These are phyloP conservation scores for Intubia oerlemansii DNA, from an alignment of 2,329 filamentous ascomycete species.

Conservation along the genomic window DNA sequence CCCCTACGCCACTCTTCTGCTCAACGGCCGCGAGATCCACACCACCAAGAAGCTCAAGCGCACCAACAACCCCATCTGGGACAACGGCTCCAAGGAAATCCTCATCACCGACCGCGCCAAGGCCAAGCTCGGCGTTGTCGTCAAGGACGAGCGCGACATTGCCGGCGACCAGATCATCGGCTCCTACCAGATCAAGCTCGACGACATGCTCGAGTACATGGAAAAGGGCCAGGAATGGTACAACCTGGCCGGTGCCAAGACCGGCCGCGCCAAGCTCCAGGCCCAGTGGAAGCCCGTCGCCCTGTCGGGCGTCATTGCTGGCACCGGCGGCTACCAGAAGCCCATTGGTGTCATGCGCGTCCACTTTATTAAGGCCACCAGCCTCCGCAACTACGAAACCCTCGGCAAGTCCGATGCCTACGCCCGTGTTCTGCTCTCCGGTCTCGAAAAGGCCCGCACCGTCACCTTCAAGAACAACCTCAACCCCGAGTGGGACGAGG, in stretches of 20 bases:
- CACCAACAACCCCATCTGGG: constrained; percentile 94
- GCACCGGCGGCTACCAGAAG: constrained; percentile 74
- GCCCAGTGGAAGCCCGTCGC: constrained; percentile 92
- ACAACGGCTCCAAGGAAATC: constrained; percentile 80
- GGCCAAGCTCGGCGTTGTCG: constrained; percentile 72
- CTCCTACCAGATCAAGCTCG: constrained; percentile 85
- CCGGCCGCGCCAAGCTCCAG: constrained; percentile 73
- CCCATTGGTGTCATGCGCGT: constrained; percentile 90
- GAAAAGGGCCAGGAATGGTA: constrained; percentile 94
- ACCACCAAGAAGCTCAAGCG: constrained; percentile 83
- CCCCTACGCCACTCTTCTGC: constrained; percentile 69
- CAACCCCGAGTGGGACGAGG: constrained; percentile 87
- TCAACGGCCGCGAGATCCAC: constrained; percentile 85
- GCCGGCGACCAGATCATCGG: constrained; percentile 66
- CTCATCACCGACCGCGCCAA: constrained; percentile 84
- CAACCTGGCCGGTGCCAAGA: constrained; percentile 59
- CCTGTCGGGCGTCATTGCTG: constrained; percentile 52
- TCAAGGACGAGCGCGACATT: constrained; percentile 90
- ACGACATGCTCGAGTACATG: constrained; percentile 81
- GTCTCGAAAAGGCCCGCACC: constrained; percentile 75
- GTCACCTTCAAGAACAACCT: constrained; percentile 94
- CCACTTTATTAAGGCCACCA: constrained; percentile 65
- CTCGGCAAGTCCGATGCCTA: constrained; percentile 97
- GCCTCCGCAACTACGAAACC: constrained; percentile 80
- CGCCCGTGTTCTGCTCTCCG: constrained; percentile 68